Base-by-base conservation (phyloP, 2,329 filamentous ascomycete genomes). In the Tolypocladium album region DNA sequence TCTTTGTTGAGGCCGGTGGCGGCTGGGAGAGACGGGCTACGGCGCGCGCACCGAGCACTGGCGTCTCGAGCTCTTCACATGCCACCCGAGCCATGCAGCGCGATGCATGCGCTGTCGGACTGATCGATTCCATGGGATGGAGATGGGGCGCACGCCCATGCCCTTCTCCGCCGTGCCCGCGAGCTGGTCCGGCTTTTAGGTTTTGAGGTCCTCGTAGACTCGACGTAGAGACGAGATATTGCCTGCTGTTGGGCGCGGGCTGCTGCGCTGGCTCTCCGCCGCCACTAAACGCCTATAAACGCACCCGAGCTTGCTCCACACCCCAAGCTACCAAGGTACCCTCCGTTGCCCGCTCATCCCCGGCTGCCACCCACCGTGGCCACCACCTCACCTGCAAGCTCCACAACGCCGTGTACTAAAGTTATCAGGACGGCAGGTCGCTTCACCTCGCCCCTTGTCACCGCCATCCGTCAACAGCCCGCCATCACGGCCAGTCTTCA, bases 221-320 rank as follows among this genome's bases (percentile, higher is more conserved):
- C 27, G 27, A 36, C 34, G 34, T 9, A 36, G 34, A 36, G 34
- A 11, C 34, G 11, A 11, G 34, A 36, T 8, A 36, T 36, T 20
- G 22, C 22, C 9, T 12, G 27, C 27, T 3, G 50, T n/a, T 24
- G 40, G 22, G 17, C 15, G n/a, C 20, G 27, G 13, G 45, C 31
- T 42, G 45, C 31, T 42, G 39, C 57, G 27, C 11, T 34, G 57
- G 22, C 47, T 11, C 40, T 43, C 58, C 42, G 55, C 53, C 40
- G 58, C 55, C 58, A 57, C 58, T 39, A 55, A 55, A 59, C 43
- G 40, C 50, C 55, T 39, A n/a, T 39, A 55, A 47, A 59, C 43
- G 40, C 50, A 59, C 50, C 8, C 34, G 34, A 36, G 4, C 34
- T n/a, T 53, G 24, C 13, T 53, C 50, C 50, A 31, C 50, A 53